These are phyloP conservation scores for Aspergillus oerlinghausenensis DNA, from an alignment of 2,329 filamentous ascomycete species.

Conservation along the genomic window DNA sequence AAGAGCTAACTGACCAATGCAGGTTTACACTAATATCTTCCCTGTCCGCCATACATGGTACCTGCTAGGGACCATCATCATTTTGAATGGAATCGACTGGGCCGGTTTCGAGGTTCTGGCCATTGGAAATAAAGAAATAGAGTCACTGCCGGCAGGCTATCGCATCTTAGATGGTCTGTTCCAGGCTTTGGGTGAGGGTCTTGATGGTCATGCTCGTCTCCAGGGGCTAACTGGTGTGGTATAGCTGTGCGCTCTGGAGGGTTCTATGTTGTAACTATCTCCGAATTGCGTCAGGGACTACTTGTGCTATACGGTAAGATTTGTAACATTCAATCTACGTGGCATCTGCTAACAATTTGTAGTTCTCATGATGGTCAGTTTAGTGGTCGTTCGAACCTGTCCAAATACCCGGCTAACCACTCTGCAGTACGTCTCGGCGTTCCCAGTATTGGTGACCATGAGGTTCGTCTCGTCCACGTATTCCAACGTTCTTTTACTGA, in stretches of 20 bases:
- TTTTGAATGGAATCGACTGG: slow-evolving; percentile 62
- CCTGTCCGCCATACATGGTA: slow-evolving; percentile 62
- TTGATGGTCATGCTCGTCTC: background rate
- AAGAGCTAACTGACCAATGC: slow-evolving; percentile 4
- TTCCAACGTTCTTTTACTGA: slow-evolving; percentile 1
- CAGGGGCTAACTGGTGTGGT: background rate
- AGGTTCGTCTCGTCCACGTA: slow-evolving; percentile 12
- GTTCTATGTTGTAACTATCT: slow-evolving; percentile 61
- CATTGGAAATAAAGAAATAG: slow-evolving; percentile 55
- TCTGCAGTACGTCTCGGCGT: slow-evolving; percentile 32
- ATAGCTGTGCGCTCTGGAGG: slow-evolving; percentile 57
- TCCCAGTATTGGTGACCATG: slow-evolving; percentile 33
- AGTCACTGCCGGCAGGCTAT: slow-evolving; percentile 48
- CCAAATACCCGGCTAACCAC: slow-evolving; percentile 7
- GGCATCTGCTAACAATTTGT: slow-evolving; percentile 9
- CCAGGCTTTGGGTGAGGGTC: slow-evolving; percentile 47
- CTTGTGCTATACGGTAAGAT: slow-evolving; percentile 28
- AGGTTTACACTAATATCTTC: slow-evolving; percentile 50
- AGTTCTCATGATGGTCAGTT: slow-evolving; percentile 37
- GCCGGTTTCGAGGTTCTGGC: slow-evolving; percentile 62
- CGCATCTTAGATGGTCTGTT: slow-evolving; percentile 63
- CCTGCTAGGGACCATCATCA: slow-evolving; percentile 56
- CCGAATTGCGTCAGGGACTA: slow-evolving; percentile 45
- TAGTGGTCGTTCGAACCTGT: background rate
- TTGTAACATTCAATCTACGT: background rate